Evolutionary conservation across 2,329 filamentous ascomycete genomes (phyloP).

Genomic region (Sordariomycetes sp.): DNA sequence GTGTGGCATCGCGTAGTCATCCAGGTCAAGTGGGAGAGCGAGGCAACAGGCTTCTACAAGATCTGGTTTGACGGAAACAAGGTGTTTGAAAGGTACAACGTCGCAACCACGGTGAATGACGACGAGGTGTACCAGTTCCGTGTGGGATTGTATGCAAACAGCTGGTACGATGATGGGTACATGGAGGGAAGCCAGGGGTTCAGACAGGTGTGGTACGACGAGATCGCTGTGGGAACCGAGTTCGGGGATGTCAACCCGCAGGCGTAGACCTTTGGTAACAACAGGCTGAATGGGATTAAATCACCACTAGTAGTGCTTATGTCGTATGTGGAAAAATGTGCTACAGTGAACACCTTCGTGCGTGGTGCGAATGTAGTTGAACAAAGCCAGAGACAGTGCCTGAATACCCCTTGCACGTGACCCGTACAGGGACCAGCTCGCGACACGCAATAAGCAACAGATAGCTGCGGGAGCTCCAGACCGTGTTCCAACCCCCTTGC

Average conservation of each 20-base stretch:
- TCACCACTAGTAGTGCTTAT: not conserved
- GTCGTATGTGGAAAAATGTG: not conserved
- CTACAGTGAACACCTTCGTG: not conserved
- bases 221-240: conserved; percentile 32
- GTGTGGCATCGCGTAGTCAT: conserved; percentile 37
- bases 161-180: conserved; percentile 33
- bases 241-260: conserved; percentile 15
- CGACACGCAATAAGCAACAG: no score
- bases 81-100: conserved; percentile 26
- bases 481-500: not conserved
- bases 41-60: conserved; percentile 32
- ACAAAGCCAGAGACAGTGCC: no score
- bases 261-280: no score
- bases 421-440: no score
- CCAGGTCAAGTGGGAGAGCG: conserved; percentile 33
- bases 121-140: conserved; percentile 32
- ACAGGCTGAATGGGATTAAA: no score
- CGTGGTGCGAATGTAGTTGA: no score
- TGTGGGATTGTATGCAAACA: conserved; percentile 39
- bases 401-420: no score
- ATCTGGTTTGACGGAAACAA: conserved; percentile 36
- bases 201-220: conserved; percentile 39
- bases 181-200: conserved; percentile 30
- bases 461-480: not conserved
- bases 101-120: conserved; percentile 35